Percentiles rank a stretch among this genome's conserved stretches.
Evolutionary conservation across 345 rosid genomes (phyloP).

Genomic region (Murraya koenigii): DNA sequence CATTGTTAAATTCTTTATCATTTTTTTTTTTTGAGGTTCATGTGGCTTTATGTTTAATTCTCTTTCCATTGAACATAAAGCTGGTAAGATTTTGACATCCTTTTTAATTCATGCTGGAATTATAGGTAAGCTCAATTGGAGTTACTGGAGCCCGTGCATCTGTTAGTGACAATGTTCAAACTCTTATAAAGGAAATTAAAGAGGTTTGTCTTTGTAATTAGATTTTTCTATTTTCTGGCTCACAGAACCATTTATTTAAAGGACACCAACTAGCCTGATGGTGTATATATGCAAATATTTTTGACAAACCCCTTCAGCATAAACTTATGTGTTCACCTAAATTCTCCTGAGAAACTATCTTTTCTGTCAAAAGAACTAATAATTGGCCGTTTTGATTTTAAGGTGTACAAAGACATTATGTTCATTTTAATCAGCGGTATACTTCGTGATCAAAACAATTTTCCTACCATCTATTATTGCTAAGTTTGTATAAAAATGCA

Average conservation of each 20-base stretch:
- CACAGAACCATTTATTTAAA: background rate
- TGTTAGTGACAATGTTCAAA: constrained; percentile 56
- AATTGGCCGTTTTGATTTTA: background rate
- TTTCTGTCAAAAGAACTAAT: background rate
- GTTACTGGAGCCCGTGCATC: constrained; percentile 88
- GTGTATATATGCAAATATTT: background rate
- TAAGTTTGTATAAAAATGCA: background rate
- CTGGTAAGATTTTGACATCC: background rate
- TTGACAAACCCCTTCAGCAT: background rate
- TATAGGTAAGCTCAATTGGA: constrained; percentile 80
- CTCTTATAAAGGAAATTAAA: constrained; percentile 70
- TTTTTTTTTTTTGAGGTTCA: background rate
- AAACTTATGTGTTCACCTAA: background rate
- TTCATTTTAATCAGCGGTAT: background rate
- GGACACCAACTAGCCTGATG: background rate
- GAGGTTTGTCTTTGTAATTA: constrained; percentile 34
- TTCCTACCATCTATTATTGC: background rate
- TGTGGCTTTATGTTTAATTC: background rate
- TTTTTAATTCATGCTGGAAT: constrained; percentile 13
- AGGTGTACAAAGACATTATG: background rate
- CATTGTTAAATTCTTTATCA: background rate
- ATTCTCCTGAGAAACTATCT: background rate
- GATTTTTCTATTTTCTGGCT: background rate
- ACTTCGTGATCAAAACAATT: background rate
- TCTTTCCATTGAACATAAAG: background rate